Percentiles rank a stretch among this genome's conserved stretches.
These are phyloP conservation scores for Fusarium sp. DNA, from an alignment of 2,329 filamentous ascomycete genomes.

Conservation along the genomic window DNA sequence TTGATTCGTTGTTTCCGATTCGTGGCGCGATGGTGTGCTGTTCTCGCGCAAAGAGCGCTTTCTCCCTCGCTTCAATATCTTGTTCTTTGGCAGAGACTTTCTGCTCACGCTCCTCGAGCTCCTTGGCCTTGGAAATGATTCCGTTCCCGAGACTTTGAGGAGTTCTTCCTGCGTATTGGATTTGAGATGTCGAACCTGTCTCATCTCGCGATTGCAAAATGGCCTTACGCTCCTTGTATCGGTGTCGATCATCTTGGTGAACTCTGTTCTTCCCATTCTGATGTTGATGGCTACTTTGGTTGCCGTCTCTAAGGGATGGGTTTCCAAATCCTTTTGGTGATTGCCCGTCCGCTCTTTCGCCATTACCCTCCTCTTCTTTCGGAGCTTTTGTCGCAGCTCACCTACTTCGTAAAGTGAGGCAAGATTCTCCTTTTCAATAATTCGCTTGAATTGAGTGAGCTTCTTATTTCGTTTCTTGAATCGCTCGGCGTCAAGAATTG, in stretches of 20 bases:
- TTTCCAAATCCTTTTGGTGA: background rate
- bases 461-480: background rate
- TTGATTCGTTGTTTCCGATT: background rate
- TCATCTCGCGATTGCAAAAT: fast-evolving
- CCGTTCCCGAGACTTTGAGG: fast-evolving
- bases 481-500: background rate
- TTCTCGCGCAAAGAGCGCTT: no score
- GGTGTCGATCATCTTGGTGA: background rate
- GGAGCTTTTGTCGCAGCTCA: background rate
- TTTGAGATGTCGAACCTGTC: fast-evolving
- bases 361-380: background rate
- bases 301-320: background rate
- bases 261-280: fast-evolving
- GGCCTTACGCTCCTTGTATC: background rate
- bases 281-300: no score
- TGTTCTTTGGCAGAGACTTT: background rate
- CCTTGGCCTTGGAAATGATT: background rate
- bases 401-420: background rate
- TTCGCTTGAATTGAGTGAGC: background rate
- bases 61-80: background rate
- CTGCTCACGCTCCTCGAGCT: no score
- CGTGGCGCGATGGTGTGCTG: background rate
- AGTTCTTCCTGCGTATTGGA: fast-evolving
- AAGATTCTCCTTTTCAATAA: background rate
- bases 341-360: background rate